Base-by-base conservation (phyloP, 2,329 filamentous ascomycete species). In the Fusarium sp. region DNA sequence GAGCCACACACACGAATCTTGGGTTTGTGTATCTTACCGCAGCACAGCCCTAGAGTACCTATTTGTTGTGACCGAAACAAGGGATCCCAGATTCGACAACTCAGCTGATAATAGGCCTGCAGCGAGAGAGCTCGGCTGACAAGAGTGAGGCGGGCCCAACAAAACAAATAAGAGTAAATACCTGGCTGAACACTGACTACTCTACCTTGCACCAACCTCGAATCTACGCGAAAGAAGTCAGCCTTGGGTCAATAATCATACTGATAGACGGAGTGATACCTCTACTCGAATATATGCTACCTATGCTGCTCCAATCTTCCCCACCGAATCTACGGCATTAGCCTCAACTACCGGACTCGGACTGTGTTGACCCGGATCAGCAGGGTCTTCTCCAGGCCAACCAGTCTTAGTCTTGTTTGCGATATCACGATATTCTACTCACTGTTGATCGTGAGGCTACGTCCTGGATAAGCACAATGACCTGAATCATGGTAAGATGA, bases 91-190 rank as follows among this genome's bases (percentile, higher is more conserved):
- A 35, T 35, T 49, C 37, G 40, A 37, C 46, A 45, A 46, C 55
- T 53, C 56, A 33, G 43, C 33, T 52, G 13, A 17, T 22, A 45
- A n/a, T 44, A 11, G 32, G 15, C 45, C 43, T 62, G n/a, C 53
- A 50, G 11, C 28, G 11, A 26, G 24, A 35, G 49, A 50, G 20
- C 37, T 41, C 28, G 40, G 43, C 46, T 57, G 22, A 56, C 46
- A 33, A 71, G 49, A 71, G 55, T 70, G 70, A 70, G 68, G 70
- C 68, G 60, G 59, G 46, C 55, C 47, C 39, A 45, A 49, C 46
- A 32, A 26, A 43, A 55, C 50, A 2, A 52, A 59, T 30, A 11
- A 30, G 28, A 14, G 33, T 40, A 15, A 8, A 56, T 22, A 22
- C 22, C 22, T 65, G 56, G 50, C 44, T 67, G 53, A 53, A 51